These are phyloP conservation scores for Nakazawaea wickerhamii DNA, from an alignment of 805 yeast species.

Conservation along the genomic window DNA sequence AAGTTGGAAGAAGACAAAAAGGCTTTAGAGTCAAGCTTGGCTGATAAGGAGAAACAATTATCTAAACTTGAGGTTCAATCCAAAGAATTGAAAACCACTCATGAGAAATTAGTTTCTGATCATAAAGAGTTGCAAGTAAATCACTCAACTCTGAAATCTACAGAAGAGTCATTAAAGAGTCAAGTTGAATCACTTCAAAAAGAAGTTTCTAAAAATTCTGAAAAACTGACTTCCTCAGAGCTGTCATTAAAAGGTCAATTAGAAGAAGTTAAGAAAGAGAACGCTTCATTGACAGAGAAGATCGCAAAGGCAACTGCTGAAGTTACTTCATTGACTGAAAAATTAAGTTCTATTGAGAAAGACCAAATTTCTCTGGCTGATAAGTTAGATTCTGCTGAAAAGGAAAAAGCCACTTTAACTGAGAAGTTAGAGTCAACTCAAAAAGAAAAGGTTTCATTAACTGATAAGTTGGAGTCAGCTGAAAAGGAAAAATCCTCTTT, in stretches of 20 bases:
- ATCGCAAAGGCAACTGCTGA: neutral
- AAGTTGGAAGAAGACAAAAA: neutral
- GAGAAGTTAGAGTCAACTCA: no score
- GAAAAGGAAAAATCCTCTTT: no score
- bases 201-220: no score
- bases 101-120: neutral
- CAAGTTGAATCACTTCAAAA: no score
- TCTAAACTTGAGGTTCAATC: conserved; percentile 5
- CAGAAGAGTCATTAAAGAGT: neutral
- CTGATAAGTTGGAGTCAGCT: no score
- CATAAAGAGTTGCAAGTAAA: neutral
- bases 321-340: neutral
- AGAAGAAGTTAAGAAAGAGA: neutral
- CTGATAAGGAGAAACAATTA: conserved; percentile 8
- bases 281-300: neutral
- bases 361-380: no score
- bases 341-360: no score
- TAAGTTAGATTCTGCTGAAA: no score
- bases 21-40: neutral
- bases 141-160: conserved; percentile 9
- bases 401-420: no score
- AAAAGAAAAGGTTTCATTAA: no score
- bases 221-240: no score
- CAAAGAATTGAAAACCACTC: conserved; percentile 8
- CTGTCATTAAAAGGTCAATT: neutral